Conservation (phyloP, 2,329 filamentous ascomycete genomes). For the Sporothrix euskadiensis region DNA sequence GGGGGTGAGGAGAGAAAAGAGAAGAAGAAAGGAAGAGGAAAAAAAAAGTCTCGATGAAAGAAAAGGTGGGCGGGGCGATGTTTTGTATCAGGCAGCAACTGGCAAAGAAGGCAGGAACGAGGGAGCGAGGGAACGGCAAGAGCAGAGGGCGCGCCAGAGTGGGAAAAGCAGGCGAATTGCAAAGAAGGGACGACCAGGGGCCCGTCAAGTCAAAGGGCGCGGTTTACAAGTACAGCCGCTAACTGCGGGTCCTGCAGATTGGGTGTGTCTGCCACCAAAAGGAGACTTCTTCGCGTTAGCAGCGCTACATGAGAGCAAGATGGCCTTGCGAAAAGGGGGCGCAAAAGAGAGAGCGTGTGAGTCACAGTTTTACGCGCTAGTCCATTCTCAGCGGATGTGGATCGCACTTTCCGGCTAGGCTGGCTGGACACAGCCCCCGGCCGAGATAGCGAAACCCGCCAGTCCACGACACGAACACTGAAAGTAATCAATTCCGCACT, state of each 20-base stretch:
- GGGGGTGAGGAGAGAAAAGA: constrained; percentile 42
- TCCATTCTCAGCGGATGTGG: neutral
- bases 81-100: constrained; percentile 45
- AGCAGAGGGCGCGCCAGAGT: neutral
- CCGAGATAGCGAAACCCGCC: constrained; percentile 26
- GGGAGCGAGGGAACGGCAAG: neutral
- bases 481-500: neutral
- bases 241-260: constrained; percentile 10
- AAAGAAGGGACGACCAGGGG: constrained; percentile 13
- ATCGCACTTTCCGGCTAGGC: constrained; percentile 16
- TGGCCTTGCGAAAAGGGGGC: constrained; percentile 21
- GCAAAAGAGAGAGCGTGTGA: constrained; percentile 25
- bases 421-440: constrained; percentile 17
- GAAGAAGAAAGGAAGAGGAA: constrained; percentile 38
- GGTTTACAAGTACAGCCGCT: constrained; percentile 11
- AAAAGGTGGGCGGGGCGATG: constrained; percentile 37
- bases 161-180: neutral
- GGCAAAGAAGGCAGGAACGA: constrained; percentile 24
- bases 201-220: constrained; percentile 25
- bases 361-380: constrained; percentile 24
- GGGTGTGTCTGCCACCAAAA: neutral
- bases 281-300: neutral
- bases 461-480: constrained; percentile 9
- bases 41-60: constrained; percentile 33
- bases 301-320: neutral